Conservation (phyloP, 202 grass and related monocot species). For the Hordeum pubiflorum region DNA sequence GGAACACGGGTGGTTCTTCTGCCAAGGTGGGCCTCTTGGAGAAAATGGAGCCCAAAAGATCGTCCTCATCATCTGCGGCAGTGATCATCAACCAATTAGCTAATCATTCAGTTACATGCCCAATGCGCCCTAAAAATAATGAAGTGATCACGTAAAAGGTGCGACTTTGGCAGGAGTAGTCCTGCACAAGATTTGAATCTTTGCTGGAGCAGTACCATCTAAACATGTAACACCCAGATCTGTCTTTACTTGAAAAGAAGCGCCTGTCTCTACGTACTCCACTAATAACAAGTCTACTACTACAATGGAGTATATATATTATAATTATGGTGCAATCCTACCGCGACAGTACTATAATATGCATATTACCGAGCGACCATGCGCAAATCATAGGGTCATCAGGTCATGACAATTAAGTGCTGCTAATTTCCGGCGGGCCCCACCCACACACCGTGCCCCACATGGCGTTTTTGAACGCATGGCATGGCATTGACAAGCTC, state of each 20-base stretch:
- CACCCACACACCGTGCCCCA: neutral
- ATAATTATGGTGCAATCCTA: neutral
- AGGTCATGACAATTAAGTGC: conserved; percentile 19
- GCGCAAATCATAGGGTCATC: conserved; percentile 44
- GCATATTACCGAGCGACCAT: neutral
- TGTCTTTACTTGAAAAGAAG: conserved; percentile 41
- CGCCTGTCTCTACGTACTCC: neutral
- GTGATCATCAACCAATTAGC: neutral
- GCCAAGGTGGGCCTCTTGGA: neutral
- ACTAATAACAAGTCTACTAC: too few relatives aligned
- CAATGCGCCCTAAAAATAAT: neutral
- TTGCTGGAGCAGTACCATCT: conserved; percentile 5
- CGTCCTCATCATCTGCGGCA: conserved; percentile 28
- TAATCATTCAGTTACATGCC: too few relatives aligned
- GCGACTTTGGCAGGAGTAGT: neutral
- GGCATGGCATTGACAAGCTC: conserved; percentile 28
- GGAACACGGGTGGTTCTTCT: neutral
- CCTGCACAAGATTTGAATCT: conserved; percentile 36
- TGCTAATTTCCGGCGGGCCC: conserved; percentile 24
- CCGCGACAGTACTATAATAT: neutral
- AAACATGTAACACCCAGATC: conserved; percentile 34
- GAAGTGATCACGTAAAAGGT: neutral
- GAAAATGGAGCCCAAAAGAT: conserved; percentile 45
- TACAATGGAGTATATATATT: too few relatives aligned
- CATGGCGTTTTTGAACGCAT: neutral